Evolutionary conservation across 1,139 yeast genomes (phyloP), one percentile per base, ranked within the genome.

Genomic region (Kodamaea ohmeri): DNA sequence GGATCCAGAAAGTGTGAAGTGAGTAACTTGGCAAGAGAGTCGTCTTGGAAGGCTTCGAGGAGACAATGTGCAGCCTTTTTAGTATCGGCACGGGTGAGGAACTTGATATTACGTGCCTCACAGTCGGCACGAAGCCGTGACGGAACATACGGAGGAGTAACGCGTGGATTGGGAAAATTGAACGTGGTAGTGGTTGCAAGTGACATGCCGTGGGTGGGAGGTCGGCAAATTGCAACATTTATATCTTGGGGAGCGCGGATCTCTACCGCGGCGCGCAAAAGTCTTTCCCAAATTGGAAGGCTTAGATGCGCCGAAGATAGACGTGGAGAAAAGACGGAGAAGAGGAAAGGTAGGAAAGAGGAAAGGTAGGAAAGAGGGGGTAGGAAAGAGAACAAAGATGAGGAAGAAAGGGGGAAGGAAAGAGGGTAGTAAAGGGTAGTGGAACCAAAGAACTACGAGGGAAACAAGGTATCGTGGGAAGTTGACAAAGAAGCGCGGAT

Each of bases 11-110:
- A 50, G 50, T 75, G 76, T 48, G 68, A 52, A 2, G 71, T 64
- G 32, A 77, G 63, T 41, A 71, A 69, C 32, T 61, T 56, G 34
- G 82, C 77, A 39, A 80, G 74, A 4, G 72, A 59, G 51, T 80
- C 86, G 26, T 63, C 58, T 29, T 62, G 63, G 50, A 80, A 80
- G 6, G 83, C 66, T 36, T 67, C 66, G 32, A 68, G 65, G 38
- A 80, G 63, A 19, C 82, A 75, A 20, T 50, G 48, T 2, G 82
- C 82, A 3, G 84, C 86, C 53, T 74, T 74, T 36, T 65, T 61
- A 38, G 66, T 69, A 50, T 80, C 86, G 18, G 53, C 57, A 33
- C 56, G 47, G 24, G 61, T 60, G 39, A 79, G 58, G 30, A 52
- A 42, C 44, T 57, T 57, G 39, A 67, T 48, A 21, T 42, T 41